phyloP scores from a whole-genome alignment of 2,329 filamentous ascomycete genomes.

The Fusarium brevicatenulatum region DNA sequence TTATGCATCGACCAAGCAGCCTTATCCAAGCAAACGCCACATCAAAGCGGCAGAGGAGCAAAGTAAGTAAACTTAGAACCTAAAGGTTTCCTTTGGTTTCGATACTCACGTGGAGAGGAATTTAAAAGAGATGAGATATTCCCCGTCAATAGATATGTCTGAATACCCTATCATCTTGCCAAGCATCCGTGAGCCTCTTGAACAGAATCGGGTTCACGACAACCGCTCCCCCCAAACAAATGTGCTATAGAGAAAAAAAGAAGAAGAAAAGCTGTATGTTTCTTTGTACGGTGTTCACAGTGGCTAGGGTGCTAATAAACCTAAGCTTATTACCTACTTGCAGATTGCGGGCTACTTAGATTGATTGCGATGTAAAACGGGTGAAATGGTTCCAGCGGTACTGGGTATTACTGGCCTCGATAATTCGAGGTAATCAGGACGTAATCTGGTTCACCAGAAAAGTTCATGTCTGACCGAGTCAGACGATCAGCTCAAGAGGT shows the following conservation, averaged over 20 bases:
- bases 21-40: neutral
- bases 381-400: neutral
- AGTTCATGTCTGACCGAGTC: constrained; percentile 21
- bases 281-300: neutral
- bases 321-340: neutral
- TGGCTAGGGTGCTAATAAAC: neutral
- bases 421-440: neutral
- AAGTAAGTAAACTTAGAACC: neutral
- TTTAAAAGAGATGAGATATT: constrained; percentile 8
- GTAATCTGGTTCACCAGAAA: neutral
- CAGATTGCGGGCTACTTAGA: neutral
- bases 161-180: constrained; percentile 20
- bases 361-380: neutral
- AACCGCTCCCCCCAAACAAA: neutral
- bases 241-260: neutral
- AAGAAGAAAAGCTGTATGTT: neutral
- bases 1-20: neutral
- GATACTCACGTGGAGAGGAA: constrained; percentile 4
- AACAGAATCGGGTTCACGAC: constrained; percentile 24
- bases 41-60: neutral
- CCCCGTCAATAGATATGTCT: constrained; percentile 23
- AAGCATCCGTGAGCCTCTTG: constrained; percentile 17
- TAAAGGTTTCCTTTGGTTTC: neutral
- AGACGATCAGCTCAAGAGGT: constrained; percentile 14
- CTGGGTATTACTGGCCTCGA: neutral